A percentile compares a stretch with the other conserved stretches of the same genome.
Evolutionary conservation across 345 rosid genomes (phyloP).

Genomic region (Arabidopsis thaliana): TAIR10.1 NC_003074.8:16023501-16024000

Average conservation of each 20-base stretch:
- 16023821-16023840: slow-evolving; percentile 23
- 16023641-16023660: background rate
- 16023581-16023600: background rate
- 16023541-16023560: background rate
- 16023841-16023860: slow-evolving; percentile 48
- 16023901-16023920: slow-evolving; percentile 42
- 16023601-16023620: background rate
- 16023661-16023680: background rate
- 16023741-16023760: slow-evolving; percentile 47
- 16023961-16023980: slow-evolving; percentile 64
- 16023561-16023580: background rate
- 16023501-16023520: background rate
- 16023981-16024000: slow-evolving; percentile 6
- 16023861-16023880: slow-evolving; percentile 43
- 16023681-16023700: slow-evolving; percentile 6
- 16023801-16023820: slow-evolving; percentile 37
- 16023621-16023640: background rate
- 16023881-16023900: slow-evolving; percentile 44
- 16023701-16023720: slow-evolving; percentile 17
- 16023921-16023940: slow-evolving; percentile 46
- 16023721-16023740: slow-evolving; percentile 45
- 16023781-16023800: slow-evolving; percentile 46
- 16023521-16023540: background rate
- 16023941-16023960: slow-evolving; percentile 35
- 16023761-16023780: slow-evolving; percentile 43